These are phyloP conservation scores for Apiospora malaysiana DNA, from an alignment of 2,329 filamentous ascomycete genomes.

Conservation along the genomic window DNA sequence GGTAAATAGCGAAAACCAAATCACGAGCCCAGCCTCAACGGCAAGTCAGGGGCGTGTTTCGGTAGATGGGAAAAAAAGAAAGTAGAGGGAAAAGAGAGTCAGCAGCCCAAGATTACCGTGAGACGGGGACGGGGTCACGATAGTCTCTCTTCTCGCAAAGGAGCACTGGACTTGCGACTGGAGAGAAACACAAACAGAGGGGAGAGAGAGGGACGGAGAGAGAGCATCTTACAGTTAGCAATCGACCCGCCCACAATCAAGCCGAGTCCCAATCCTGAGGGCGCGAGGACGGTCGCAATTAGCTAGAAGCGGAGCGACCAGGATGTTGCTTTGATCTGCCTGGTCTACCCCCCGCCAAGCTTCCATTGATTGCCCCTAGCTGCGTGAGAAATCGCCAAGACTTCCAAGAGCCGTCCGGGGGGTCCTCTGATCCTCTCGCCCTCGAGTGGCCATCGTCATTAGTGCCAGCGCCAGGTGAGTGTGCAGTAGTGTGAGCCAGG, in stretches of 20 bases:
- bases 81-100: constrained; percentile 1
- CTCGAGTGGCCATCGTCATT: constrained; percentile 1
- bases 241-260: neutral
- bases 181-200: neutral
- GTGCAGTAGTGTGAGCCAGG: too few species aligned
- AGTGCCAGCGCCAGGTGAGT: too few species aligned
- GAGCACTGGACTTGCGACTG: neutral
- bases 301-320: constrained; percentile 10
- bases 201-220: neutral
- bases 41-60: neutral
- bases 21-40: neutral
- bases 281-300: constrained; percentile 1
- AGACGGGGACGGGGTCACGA: neutral
- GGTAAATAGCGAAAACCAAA: neutral
- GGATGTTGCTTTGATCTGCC: constrained; percentile 14
- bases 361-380: neutral
- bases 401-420: constrained; percentile 10
- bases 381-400: neutral
- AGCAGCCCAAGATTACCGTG: neutral
- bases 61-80: neutral
- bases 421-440: neutral
- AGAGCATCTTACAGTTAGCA: neutral
- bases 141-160: neutral
- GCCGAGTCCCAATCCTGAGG: neutral
- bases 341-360: constrained; percentile 6